Evolutionary conservation across 2,329 filamentous ascomycete species (phyloP).

Genomic region (Fusarium buharicum): DNA sequence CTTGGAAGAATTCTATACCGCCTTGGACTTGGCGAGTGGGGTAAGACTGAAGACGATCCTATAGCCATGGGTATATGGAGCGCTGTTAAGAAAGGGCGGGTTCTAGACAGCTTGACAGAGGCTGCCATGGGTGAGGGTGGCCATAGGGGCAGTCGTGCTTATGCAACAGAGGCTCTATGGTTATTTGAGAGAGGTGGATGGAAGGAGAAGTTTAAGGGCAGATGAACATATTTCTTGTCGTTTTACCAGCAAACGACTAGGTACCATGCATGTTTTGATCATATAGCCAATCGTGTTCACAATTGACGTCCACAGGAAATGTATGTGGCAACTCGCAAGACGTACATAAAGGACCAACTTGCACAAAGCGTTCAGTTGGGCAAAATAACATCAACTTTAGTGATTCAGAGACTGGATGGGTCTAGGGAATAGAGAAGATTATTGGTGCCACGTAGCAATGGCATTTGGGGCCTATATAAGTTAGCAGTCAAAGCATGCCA

Average conservation of each 20-base stretch:
- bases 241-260: too few species aligned
- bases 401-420: neutral
- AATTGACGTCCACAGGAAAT: neutral
- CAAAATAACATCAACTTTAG: neutral
- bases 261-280: neutral
- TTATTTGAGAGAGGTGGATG: constrained; percentile 77
- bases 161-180: constrained; percentile 91
- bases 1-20: constrained; percentile 86
- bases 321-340: neutral
- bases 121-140: constrained; percentile 76
- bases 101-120: constrained; percentile 79
- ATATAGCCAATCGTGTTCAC: neutral
- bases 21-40: constrained; percentile 77
- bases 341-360: neutral
- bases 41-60: constrained; percentile 66
- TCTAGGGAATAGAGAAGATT: neutral
- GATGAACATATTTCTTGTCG: constrained; percentile 46
- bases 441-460: constrained; percentile 26
- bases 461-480: neutral
- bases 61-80: constrained; percentile 85
- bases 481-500: neutral
- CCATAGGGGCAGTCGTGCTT: constrained; percentile 83
- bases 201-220: constrained; percentile 71
- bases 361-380: neutral
- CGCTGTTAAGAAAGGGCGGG: constrained; percentile 77